Evolutionary conservation across 805 yeast genomes (phyloP), one percentile per base, ranked within the genome.

Genomic region (Starmerella potacharoeniae): DNA sequence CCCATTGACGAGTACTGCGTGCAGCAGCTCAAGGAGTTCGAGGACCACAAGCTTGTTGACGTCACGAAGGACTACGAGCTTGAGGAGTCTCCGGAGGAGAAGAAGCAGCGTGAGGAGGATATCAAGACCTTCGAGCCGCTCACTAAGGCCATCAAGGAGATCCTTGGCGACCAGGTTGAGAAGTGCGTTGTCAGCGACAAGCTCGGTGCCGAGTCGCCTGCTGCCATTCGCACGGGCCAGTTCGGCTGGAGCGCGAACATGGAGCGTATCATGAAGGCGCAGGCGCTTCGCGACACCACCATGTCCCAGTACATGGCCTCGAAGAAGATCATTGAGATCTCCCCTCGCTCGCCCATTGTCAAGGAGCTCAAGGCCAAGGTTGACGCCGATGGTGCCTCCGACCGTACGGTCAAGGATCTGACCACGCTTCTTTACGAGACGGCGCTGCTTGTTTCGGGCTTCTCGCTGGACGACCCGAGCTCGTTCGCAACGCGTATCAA

Each of bases 201-300:
- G 77, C 82, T 93, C 71, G 88, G 90, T 68, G 97, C 90, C 71
- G 58, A 59, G 52, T 90, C 97, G 57, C 99, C 99, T 75, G 98
- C 98, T 74, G 98, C 98, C 67, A 93, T 93, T 73, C 89, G 98
- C 83, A 93, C 98, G 66, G 97, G 97, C 66, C 97, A 93, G 80
- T 93, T 93, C 75, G 98, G 99, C 74, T 93, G 99, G 99, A 93
- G 98, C 65, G 99, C 99, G 70, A 93, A 93, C 82, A 93, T 93
- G 98, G 99, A 93, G 81, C 91, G 98, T 85, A 93, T 93, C 82
- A 93, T 93, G 99, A 93, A 93, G 82, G 98, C 98, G 60, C 99
- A 93, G 81, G 98, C 99, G 67, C 79, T 93, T 69, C 89, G 97
- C 80, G 98, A 93, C 75, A 86, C 95, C 67, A 81, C 95, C 66